A percentile compares a stretch with the other conserved stretches of the same genome.
phyloP scores from a whole-genome alignment of 805 yeast species.

The Maudiozyma saulgeensis region DNA sequence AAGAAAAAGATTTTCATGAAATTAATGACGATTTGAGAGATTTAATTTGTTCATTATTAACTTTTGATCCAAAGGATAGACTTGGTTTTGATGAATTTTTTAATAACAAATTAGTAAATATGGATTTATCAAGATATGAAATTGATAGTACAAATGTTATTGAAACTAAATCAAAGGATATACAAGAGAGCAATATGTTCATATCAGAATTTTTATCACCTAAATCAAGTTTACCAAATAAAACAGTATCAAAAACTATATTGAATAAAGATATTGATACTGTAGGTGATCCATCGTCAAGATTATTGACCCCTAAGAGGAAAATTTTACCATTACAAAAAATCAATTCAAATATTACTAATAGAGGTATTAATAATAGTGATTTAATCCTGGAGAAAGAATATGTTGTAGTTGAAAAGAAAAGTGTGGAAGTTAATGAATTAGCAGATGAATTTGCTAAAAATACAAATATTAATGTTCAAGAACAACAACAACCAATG shows the following conservation, averaged over 20 bases:
- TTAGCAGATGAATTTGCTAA: conserved; percentile 82
- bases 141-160: conserved; percentile 41
- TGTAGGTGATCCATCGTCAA: too few relatives aligned
- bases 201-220: conserved; percentile 67
- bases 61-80: conserved; percentile 78
- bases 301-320: too few relatives aligned
- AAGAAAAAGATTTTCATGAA: conserved; percentile 21
- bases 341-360: too few relatives aligned
- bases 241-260: too few relatives aligned
- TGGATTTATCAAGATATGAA: conserved; percentile 36
- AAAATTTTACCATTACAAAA: too few relatives aligned
- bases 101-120: conserved; percentile 53
- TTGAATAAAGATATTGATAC: too few relatives aligned
- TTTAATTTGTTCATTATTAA: conserved; percentile 66
- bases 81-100: conserved; percentile 86
- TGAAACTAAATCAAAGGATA: conserved; percentile 48
- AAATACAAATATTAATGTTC: conserved; percentile 5
- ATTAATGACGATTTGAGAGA: conserved; percentile 56
- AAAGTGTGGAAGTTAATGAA: conserved; percentile 91
- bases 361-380: conserved; percentile 1
- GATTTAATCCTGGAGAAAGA: conserved; percentile 64
- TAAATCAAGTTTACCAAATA: too few relatives aligned
- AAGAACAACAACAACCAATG: neutral
- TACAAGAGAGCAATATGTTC: conserved; percentile 65
- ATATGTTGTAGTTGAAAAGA: conserved; percentile 89